Evolutionary conservation across 148 eudicot genomes (phyloP), one percentile per base, ranked within the genome.

Genomic region (Rheum nobile): DNA sequence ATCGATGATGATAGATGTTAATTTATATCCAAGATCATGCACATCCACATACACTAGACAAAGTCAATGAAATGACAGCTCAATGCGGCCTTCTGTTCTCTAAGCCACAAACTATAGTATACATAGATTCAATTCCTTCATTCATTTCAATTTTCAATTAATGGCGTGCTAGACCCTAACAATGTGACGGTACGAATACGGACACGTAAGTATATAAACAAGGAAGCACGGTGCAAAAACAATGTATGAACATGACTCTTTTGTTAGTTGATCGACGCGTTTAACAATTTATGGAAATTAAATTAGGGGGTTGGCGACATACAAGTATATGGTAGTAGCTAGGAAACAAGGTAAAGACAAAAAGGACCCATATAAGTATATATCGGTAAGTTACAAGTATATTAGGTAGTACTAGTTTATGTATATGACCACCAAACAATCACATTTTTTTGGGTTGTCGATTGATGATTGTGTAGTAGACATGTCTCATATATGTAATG

Each of bases 11-110:
- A 55, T 24, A 55, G 29, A 26, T 26, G 2, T 59, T 59, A 1
- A 59, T 26, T 28, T 26, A 28, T 59, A 59, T 26, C 22, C 34
- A 59, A 59, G 67, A 26, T 59, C 32, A 59, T 59, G 67, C 70
- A 32, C 17, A 65, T 65, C 70, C 39, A 32, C n/a, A 32, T 65
- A 65, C 14, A 7, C 5, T 32, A 16, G 38, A 65, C 70, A 65
- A 32, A 65, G 70, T 65, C 21, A 65, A 65, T 65, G 70, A 13
- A 65, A 65, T 65, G 70, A 65, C 70, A 65, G 41, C 70, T 32
- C 22, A 65, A 31, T 31, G 39, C 17, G 39, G 26, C 68, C 68
- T 61, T 61, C 19, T 61, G 37, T 61, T 61, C 10, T 29, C 28
- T 55, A 55, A 55, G 63, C 63, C 63, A 55, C 63, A 55, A 55